Conservation (phyloP, 495 filamentous ascomycete genomes). For the Daldinia bambusicola region DNA sequence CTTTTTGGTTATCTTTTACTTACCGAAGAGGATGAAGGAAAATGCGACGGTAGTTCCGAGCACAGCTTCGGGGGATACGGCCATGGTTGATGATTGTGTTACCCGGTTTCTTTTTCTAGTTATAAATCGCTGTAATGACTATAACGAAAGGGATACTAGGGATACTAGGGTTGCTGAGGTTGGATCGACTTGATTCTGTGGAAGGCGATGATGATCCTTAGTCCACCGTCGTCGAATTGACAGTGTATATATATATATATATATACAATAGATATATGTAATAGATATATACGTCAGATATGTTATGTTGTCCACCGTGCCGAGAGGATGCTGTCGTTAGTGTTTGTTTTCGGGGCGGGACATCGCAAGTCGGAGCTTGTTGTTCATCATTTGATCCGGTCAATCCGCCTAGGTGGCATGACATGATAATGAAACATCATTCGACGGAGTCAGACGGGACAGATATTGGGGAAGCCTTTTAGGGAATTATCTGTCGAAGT, state of each 20-base stretch:
- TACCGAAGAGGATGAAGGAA: conserved; percentile 60
- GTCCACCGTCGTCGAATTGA: neutral
- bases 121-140: neutral
- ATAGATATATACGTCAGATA: neutral
- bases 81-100: conserved; percentile 16
- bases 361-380: conserved; percentile 13
- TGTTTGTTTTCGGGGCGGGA: conserved; percentile 15
- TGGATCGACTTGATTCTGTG: neutral
- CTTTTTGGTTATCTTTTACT: conserved; percentile 2
- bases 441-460: neutral
- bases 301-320: neutral
- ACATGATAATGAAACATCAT: conserved; percentile 33
- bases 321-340: neutral
- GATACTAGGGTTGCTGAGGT: neutral
- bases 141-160: neutral
- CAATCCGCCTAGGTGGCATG: conserved; percentile 17
- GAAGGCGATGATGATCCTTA: neutral
- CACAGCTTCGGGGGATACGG: conserved; percentile 45
- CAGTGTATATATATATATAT: no score
- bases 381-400: conserved; percentile 21
- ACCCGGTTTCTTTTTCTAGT: neutral
- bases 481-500: conserved; percentile 18
- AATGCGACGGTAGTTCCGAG: conserved; percentile 53
- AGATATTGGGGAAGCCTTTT: conserved; percentile 12
- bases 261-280: neutral